Evolutionary conservation across 2,329 filamentous ascomycete genomes (phyloP), one percentile per base, ranked within the genome.

Genomic region (Coniella lustricola): DNA sequence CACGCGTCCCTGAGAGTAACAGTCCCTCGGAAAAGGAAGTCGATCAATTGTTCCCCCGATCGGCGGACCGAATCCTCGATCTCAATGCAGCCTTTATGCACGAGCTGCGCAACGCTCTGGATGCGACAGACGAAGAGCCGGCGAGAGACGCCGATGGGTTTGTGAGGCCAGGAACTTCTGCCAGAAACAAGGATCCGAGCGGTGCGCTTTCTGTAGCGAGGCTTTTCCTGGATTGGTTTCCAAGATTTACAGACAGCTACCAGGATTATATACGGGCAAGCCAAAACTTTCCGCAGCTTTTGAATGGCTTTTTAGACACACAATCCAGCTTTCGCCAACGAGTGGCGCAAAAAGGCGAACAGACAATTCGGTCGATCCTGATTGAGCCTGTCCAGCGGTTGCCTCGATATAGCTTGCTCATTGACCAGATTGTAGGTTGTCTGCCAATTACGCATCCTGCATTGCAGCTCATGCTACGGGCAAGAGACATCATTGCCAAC

Each of bases 341-440:
- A 39, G 81, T 96, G 3, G 81, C 87, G 45, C 82, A 90, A 55
- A 85, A 85, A 2, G 91, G 93, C 48, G 93, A 97, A 64, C 93
- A 98, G 68, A 80, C 83, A 49, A 77, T 97, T 46, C 90, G 88
- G 42, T 97, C 93, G 3, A 79, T 93, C 54, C 77, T 98, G 47
- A 98, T 98, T 63, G 93, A 98, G 66, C 93, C 93, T 2, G 90
- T 98, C 0, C 93, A 98, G 65, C 79, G 93, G 45, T 76, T 98
- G 45, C 93, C 93, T 21, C 84, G 93, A 21, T 98, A 98, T 68
- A 96, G 89, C 60, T 74, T 98, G 32, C 85, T 97, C 61, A 97
- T 98, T 58, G 93, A 98, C 68, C 90, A 94, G 60, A 96, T 98
- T 61, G 80, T 93, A 41, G 82, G 84, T 56, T 90, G 86, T 52